Base-by-base conservation (phyloP, 805 yeast genomes). In the Ogataea kodamae region DNA sequence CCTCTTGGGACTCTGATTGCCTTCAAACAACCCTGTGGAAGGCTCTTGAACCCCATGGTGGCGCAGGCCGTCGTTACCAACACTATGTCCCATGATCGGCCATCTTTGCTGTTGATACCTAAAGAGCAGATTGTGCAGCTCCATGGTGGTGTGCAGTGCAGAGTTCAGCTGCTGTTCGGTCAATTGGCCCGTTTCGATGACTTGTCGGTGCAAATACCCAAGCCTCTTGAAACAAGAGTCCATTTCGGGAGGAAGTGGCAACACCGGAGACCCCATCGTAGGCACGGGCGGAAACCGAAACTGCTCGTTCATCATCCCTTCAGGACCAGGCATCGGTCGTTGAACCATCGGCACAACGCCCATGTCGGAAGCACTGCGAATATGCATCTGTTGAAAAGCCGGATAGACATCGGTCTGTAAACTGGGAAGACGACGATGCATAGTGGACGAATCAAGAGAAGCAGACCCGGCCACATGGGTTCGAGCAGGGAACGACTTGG, bases 401-500 rank as follows among this genome's bases (percentile, higher is more conserved):
- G 37, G 31, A 27, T 14, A 27, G 5, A 26, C 11, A 11, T 33
- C 31, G 6, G 30, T 18, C 6, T 12, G 26, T 6, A 33, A 18
- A 18, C 32, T 22, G 17, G 32, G 25, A 7, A 30, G 31, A 22
- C 35, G 27, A 15, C 11, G 33, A 20, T 22, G 28, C 13, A 4
- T 9, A 10, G 18, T 8, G n/a, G 14, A 15, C 5, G 22, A 20
- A 19, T 9, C 24, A 9, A 12, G 15, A 18, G 10, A 25, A 9
- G 12, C 20, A 27, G n/a, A 16, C 12, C 22, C 30, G 10, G 30
- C 15, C 18, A 11, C 10, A 13, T 12, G 6, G 20, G 15, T 23
- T 22, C 24, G 33, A n/a, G 24, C 32, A 9, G 49, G 41, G 24
- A 48, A 48, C 3, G 45, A 30, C 33, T 33, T 44, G 4, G 53